A percentile compares a stretch with the other conserved stretches of the same genome.
Conservation (phyloP, 176 grass and related monocot species). For the Typha latifolia region DNA sequence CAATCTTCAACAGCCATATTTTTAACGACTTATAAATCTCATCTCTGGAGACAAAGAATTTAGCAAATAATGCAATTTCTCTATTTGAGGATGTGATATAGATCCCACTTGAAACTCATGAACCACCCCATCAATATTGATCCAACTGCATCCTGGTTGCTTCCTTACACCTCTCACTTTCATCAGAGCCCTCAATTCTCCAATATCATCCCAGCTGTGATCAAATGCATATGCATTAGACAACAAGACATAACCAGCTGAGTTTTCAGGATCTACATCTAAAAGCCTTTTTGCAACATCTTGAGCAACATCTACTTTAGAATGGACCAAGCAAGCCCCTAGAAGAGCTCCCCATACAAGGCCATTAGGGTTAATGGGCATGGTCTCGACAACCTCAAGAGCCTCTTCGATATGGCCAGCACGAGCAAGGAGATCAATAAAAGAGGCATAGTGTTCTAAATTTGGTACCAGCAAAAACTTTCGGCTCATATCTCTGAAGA, state of each 20-base stretch:
- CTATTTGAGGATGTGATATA: not conserved
- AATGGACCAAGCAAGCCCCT: conserved; percentile 17
- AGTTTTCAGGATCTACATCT: conserved; percentile 9
- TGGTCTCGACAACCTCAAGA: conserved; percentile 10
- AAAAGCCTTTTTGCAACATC: conserved; percentile 15
- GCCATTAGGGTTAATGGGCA: conserved; percentile 13
- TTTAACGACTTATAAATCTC: conserved; percentile 4
- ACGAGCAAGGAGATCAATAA: conserved; percentile 17
- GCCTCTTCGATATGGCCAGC: conserved; percentile 9
- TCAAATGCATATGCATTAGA: conserved; percentile 21
- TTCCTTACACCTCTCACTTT: conserved; percentile 11
- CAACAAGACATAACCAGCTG: conserved; percentile 19
- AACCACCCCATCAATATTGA: conserved; percentile 3
- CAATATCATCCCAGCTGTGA: conserved; percentile 2
- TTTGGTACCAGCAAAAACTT: conserved; percentile 2
- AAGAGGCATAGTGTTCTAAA: conserved; percentile 18
- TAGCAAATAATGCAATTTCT: not conserved
- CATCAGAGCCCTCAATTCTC: conserved; percentile 8
- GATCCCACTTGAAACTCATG: conserved; percentile 20
- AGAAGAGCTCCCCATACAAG: conserved; percentile 18
- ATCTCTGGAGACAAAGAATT: conserved; percentile 18
- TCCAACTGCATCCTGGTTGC: conserved; percentile 17
- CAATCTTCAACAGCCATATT: not conserved
- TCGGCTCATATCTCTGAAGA: conserved; percentile 1
- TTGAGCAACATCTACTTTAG: conserved; percentile 12